Evolutionary conservation across 257 asterid species (phyloP).

Genomic region (Voacanga thouarsii): DNA sequence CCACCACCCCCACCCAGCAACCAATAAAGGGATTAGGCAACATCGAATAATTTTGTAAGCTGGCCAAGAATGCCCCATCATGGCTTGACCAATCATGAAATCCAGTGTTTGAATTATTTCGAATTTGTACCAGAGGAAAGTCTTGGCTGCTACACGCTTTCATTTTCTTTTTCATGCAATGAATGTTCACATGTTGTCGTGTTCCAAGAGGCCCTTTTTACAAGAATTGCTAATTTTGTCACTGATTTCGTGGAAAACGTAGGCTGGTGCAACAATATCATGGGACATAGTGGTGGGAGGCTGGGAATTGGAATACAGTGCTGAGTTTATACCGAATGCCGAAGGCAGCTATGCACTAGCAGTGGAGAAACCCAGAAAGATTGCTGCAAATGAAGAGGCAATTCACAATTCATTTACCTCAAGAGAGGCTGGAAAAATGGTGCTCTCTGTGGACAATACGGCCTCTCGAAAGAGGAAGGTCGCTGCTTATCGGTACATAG

Average conservation of each 20-base stretch:
- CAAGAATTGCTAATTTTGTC: not conserved
- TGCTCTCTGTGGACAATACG: constrained; percentile 68
- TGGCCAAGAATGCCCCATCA: not conserved
- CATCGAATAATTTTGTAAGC: not conserved
- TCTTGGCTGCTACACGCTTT: too few relatives aligned
- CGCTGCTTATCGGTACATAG: constrained; percentile 75
- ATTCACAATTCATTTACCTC: constrained; percentile 62
- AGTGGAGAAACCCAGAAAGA: constrained; percentile 67
- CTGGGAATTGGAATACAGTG: constrained; percentile 82
- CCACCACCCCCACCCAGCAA: too few relatives aligned
- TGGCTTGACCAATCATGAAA: not conserved
- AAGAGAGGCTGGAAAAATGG: constrained; percentile 68
- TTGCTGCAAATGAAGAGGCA: constrained; percentile 51
- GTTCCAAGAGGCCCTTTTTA: not conserved
- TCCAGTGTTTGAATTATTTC: not conserved
- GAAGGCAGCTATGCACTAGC: constrained; percentile 75
- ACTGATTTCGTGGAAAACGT: not conserved
- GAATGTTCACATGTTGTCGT: too few relatives aligned
- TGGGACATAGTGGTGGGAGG: constrained; percentile 96
- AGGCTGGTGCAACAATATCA: constrained; percentile 71
- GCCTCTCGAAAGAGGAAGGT: constrained; percentile 72
- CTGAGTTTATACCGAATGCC: constrained; percentile 60
- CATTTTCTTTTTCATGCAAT: too few relatives aligned
- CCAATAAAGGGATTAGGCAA: too few relatives aligned
- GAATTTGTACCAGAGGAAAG: too few relatives aligned